These are phyloP conservation scores for Scedosporium boydii DNA, from an alignment of 2,329 filamentous ascomycete species.

Conservation along the genomic window DNA sequence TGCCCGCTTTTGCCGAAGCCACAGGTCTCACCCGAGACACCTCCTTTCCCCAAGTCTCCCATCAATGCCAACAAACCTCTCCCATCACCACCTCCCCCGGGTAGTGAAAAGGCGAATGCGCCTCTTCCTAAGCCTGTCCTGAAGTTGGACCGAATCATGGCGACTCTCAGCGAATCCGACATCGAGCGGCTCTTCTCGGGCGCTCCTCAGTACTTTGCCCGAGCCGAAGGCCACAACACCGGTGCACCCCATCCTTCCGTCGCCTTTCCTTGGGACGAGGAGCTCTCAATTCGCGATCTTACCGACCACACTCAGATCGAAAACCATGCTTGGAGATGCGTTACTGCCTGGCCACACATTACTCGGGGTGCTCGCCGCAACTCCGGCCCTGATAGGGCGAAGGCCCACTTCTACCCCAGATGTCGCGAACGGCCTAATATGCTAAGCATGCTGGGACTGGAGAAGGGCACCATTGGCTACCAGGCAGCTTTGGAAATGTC, in stretches of 20 bases:
- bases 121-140: constrained; percentile 32
- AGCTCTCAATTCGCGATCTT: constrained; percentile 50
- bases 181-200: constrained; percentile 65
- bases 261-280: constrained; percentile 58
- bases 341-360: constrained; percentile 55
- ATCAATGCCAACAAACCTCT: constrained; percentile 47
- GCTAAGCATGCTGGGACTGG: constrained; percentile 62
- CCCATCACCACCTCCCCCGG: constrained; percentile 39
- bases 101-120: constrained; percentile 25
- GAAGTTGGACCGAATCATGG: constrained; percentile 49
- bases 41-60: constrained; percentile 22
- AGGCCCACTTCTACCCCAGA: constrained; percentile 48
- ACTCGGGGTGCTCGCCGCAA: constrained; percentile 20
- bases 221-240: constrained; percentile 48
- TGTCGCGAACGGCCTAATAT: constrained; percentile 59
- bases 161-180: constrained; percentile 47
- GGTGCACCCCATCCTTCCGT: constrained; percentile 53
- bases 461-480: constrained; percentile 62
- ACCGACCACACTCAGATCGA: constrained; percentile 56
- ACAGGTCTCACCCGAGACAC: not conserved
- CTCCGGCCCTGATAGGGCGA: constrained; percentile 25
- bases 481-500: constrained; percentile 57
- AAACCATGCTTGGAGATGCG: constrained; percentile 51
- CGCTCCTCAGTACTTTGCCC: constrained; percentile 62
- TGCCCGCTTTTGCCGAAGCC: not conserved